A percentile compares a stretch with the other conserved stretches of the same genome.
Evolutionary conservation across 2,329 filamentous ascomycete species (phyloP).

Genomic region (Fusarium sp.): DNA sequence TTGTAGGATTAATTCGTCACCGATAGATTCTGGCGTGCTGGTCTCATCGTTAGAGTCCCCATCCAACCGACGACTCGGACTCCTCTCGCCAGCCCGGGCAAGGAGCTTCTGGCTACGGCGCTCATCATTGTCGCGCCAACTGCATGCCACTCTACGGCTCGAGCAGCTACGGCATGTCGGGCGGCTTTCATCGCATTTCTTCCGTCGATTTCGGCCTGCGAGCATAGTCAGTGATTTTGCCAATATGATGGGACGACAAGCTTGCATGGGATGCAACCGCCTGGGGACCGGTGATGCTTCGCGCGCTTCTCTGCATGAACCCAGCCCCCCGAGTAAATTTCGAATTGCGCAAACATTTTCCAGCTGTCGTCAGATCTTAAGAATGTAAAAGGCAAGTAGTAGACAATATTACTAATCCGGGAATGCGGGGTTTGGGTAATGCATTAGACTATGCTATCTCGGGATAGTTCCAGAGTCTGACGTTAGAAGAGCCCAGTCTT

Average conservation of each 20-base stretch:
- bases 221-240: background rate
- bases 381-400: background rate
- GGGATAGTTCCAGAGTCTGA: background rate
- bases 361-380: background rate
- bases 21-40: rapidly evolving
- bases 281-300: background rate
- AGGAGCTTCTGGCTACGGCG: rapidly evolving
- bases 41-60: background rate
- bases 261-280: background rate
- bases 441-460: background rate
- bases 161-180: background rate
- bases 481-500: background rate
- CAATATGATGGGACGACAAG: background rate
- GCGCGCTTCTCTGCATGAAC: background rate
- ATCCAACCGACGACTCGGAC: background rate
- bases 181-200: background rate
- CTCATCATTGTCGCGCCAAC: background rate
- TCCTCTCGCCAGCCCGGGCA: background rate
- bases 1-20: background rate
- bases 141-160: background rate
- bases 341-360: background rate
- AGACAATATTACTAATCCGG: background rate
- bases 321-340: background rate
- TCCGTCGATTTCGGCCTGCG: background rate
- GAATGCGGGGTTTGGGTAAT: background rate